Base-by-base conservation (phyloP, 352 stramenopile genomes). In the Plasmopara viticola region DNA sequence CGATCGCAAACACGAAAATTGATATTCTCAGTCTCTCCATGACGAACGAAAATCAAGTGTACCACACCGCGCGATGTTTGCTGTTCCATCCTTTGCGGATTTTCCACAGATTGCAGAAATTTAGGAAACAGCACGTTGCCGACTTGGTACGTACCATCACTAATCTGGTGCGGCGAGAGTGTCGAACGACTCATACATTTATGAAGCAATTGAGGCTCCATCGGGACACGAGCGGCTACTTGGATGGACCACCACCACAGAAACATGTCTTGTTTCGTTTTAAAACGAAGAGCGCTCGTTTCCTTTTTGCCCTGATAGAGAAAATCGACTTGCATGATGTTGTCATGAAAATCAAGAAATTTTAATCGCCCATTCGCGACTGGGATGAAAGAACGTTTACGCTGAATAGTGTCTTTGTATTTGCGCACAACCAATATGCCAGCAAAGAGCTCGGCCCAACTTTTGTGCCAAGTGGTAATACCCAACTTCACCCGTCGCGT, bases 21-120 rank as follows among this genome's bases (percentile, higher is more conserved):
- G n/a, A 90, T 89, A 56, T 93, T 93, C 49, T 90, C 72, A 0
- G 77, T 74, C 56, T 93, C 82, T 29, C 67, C 82, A 30, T 93
- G 82, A 9, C 82, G 79, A 43, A 93, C 64, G 28, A 93, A 76
- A 29, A 90, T 66, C 18, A 90, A 29, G 40, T 86, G 80, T 9
- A 74, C 79, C 13, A 87, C 63, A 13, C 73, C 68, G 47, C 48
- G 39, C 54, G 53, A 46, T 15, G 17, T 20, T 9, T 60, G 20
- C 29, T 48, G 28, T 14, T 44, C 58, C 43, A 66, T 70, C 37
- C 51, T 49, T 9, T 56, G 17, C 10, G 56, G 44, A 15, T 59
- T 48, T 5, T 62, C 20, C 33, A 43, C 44, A 5, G 62, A 44
- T 10, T 63, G 72, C 5, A 66, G 58, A 12, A 53, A 59, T 17